Percentiles rank a stretch among this genome's conserved stretches.
Evolutionary conservation across 139 green algal species (phyloP).

Genomic region (Chlorella vulgaris): DNA sequence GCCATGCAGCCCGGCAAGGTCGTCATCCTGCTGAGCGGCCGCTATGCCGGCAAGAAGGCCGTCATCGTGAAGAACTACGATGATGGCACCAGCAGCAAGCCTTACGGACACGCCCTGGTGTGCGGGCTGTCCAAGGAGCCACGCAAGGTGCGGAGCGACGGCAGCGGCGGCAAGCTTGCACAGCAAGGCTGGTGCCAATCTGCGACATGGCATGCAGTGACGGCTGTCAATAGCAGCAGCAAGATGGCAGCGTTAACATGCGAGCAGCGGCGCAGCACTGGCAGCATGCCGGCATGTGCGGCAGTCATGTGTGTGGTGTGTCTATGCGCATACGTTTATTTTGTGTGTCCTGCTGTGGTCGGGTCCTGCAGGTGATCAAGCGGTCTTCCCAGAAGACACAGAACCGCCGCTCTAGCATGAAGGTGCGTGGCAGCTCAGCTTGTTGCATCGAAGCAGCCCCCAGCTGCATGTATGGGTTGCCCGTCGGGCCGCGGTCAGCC

Average conservation of each 20-base stretch:
- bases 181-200: neutral
- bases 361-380: constrained; percentile 80
- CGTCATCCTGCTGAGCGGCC: constrained; percentile 81
- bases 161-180: neutral
- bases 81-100: constrained; percentile 83
- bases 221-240: too few relatives aligned
- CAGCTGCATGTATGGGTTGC: neutral
- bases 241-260: too few relatives aligned
- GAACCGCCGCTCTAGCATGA: constrained; percentile 74
- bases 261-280: too few relatives aligned
- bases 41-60: constrained; percentile 81
- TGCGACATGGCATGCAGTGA: neutral
- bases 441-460: too few relatives aligned
- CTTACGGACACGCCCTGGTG: constrained; percentile 96
- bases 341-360: neutral
- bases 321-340: too few relatives aligned
- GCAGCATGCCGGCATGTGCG: too few relatives aligned
- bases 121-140: constrained; percentile 94
- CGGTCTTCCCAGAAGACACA: constrained; percentile 68
- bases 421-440: constrained; percentile 37
- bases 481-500: too few relatives aligned
- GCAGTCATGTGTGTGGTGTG: too few relatives aligned
- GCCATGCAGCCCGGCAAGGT: constrained; percentile 79
- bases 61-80: constrained; percentile 99
- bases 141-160: constrained; percentile 80